phyloP scores from a whole-genome alignment of 1,284 basidiomycete genomes.

The Fistulina hepatica region DNA sequence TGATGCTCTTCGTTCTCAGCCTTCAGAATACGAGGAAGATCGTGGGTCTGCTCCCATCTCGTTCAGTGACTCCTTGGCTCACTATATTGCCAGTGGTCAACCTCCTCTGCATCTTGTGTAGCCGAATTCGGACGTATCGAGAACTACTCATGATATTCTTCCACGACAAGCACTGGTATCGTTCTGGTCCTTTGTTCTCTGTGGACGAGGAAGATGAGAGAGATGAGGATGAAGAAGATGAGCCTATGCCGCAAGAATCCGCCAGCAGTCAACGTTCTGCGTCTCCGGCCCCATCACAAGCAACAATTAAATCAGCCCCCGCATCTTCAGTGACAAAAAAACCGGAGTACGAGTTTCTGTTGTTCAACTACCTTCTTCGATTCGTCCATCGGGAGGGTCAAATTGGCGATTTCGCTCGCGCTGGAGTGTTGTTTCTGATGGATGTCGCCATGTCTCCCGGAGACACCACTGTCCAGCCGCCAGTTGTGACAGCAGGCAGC shows the following conservation, averaged over 20 bases:
- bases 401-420: conserved; percentile 89
- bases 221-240: conserved; percentile 33
- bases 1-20: conserved; percentile 51
- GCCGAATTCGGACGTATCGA: conserved; percentile 79
- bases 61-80: conserved; percentile 5
- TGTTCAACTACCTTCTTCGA: conserved; percentile 92
- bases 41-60: conserved; percentile 36
- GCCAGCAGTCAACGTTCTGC: conserved; percentile 20
- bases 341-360: conserved; percentile 86
- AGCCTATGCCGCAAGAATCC: conserved; percentile 12
- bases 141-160: conserved; percentile 94
- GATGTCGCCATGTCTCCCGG: conserved; percentile 84
- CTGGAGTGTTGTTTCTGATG: conserved; percentile 86
- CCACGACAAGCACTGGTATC: conserved; percentile 82
- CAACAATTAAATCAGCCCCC: conserved; percentile 43
- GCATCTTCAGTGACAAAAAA: conserved; percentile 41
- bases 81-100: conserved; percentile 58
- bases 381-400: conserved; percentile 92
- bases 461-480: conserved; percentile 33
- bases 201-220: conserved; percentile 64
- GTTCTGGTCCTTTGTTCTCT: conserved; percentile 54
- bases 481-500: conserved; percentile 19
- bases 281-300: conserved; percentile 52
- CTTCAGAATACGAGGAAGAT: conserved; percentile 80
- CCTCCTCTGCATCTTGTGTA: conserved; percentile 82